Percentiles rank a stretch among this genome's conserved stretches.
These are phyloP conservation scores for Rhynchospora pubera DNA, from an alignment of 176 grass and related monocot genomes.

Conservation along the genomic window DNA sequence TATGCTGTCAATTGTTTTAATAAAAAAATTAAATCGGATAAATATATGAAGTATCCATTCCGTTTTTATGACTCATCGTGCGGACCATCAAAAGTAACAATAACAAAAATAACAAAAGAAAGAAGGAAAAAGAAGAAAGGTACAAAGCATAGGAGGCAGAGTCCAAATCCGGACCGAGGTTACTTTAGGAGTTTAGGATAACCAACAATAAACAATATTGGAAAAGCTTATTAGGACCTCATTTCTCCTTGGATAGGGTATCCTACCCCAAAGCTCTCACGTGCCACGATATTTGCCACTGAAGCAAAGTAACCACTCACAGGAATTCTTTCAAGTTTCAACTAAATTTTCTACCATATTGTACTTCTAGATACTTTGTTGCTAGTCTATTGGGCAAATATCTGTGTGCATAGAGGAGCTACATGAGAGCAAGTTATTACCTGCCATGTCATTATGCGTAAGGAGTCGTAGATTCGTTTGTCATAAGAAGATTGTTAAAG, in stretches of 20 bases:
- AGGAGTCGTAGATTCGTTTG: background rate
- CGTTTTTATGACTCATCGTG: too few relatives aligned
- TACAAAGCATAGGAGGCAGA: background rate
- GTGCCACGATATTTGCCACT: constrained; percentile 7
- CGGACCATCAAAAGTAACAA: background rate
- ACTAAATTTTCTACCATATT: background rate
- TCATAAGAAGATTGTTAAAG: background rate
- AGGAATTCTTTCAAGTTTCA: background rate
- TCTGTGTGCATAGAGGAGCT: background rate
- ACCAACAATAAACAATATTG: background rate
- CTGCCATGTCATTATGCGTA: background rate
- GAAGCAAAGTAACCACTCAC: constrained; percentile 16
- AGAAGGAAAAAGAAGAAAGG: background rate
- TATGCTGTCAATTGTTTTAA: too few relatives aligned
- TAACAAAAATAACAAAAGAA: background rate
- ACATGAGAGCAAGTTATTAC: background rate
- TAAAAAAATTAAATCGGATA: too few relatives aligned
- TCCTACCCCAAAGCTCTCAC: constrained; percentile 10
- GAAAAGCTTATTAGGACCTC: background rate
- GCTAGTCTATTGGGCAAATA: background rate
- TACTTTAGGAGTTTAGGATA: constrained; percentile 19
- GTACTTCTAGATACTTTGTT: background rate
- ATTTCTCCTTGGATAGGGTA: background rate
- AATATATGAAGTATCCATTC: too few relatives aligned
- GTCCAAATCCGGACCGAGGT: constrained; percentile 40